Conservation (phyloP, 257 asterid species). For the Scutellaria barbata region DNA sequence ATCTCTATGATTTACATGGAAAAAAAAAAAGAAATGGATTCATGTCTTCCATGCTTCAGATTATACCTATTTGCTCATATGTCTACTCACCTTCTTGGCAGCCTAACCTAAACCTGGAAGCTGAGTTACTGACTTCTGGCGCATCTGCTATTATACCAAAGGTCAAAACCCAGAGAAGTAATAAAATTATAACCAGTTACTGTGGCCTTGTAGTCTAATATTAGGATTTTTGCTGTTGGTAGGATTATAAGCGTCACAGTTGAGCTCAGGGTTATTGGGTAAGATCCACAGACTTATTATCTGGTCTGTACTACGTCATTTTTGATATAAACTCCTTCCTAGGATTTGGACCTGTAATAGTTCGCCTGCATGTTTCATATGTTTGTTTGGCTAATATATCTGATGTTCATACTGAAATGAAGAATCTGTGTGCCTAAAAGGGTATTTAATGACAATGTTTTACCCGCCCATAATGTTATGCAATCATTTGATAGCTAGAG, state of each 20-base stretch:
- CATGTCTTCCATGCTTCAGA: slow-evolving; percentile 2
- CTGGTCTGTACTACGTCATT: not conserved
- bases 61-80: not conserved
- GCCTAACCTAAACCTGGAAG: not conserved
- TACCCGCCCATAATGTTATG: no score
- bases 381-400: slow-evolving; percentile 7
- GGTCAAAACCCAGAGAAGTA: not conserved
- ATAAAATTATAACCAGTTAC: not conserved
- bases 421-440: slow-evolving; percentile 9
- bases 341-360: not conserved
- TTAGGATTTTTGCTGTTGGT: not conserved
- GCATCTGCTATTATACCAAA: not conserved
- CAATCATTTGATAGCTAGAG: not conserved
- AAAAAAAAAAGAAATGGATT: not conserved
- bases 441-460: not conserved
- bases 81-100: not conserved
- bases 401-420: not conserved
- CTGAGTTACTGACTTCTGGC: not conserved
- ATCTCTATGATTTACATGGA: no score
- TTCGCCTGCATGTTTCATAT: slow-evolving; percentile 10
- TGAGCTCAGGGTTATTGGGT: not conserved
- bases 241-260: not conserved
- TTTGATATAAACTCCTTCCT: not conserved
- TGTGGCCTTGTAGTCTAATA: not conserved
- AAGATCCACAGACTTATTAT: not conserved